A percentile compares a stretch with the other conserved stretches of the same genome.
phyloP scores from a whole-genome alignment of 768 basidiomycete species.

The Suillus hirtellus region DNA sequence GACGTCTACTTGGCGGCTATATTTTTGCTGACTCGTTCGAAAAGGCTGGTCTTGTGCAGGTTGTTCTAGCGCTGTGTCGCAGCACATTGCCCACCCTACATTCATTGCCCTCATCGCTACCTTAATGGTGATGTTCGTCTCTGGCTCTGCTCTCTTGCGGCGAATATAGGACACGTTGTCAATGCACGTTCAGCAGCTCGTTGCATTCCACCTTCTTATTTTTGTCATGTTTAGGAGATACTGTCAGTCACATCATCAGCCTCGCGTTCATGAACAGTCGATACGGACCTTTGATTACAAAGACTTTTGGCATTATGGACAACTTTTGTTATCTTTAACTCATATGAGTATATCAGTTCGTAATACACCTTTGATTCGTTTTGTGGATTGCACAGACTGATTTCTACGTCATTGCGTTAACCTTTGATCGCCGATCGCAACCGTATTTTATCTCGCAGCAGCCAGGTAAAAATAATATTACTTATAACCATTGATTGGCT shows the following conservation, averaged over 20 bases:
- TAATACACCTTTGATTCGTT: neutral
- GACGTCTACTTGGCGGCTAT: neutral
- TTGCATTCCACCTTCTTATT: neutral
- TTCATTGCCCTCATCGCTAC: constrained; percentile 55
- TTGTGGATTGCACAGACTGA: neutral
- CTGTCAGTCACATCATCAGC: neutral
- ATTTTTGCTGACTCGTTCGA: constrained; percentile 1
- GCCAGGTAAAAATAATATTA: neutral
- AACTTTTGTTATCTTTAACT: neutral
- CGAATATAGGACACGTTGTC: constrained; percentile 11
- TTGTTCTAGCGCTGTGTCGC: constrained; percentile 43
- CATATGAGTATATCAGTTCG: constrained; percentile 4
- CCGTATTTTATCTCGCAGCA: neutral
- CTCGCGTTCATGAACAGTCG: neutral
- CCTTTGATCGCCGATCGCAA: constrained; percentile 1
- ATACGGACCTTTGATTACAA: constrained; percentile 4
- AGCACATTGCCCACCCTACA: constrained; percentile 49
- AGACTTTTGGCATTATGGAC: neutral
- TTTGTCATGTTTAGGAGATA: neutral
- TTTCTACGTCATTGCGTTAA: neutral
- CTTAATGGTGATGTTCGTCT: constrained; percentile 62
- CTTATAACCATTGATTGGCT: neutral
- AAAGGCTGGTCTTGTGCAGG: constrained; percentile 58
- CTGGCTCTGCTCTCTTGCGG: constrained; percentile 47
- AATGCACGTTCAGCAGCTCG: neutral